Base-by-base conservation (phyloP, 2,329 filamentous ascomycete genomes). In the Aspergillus tubingensis region DNA sequence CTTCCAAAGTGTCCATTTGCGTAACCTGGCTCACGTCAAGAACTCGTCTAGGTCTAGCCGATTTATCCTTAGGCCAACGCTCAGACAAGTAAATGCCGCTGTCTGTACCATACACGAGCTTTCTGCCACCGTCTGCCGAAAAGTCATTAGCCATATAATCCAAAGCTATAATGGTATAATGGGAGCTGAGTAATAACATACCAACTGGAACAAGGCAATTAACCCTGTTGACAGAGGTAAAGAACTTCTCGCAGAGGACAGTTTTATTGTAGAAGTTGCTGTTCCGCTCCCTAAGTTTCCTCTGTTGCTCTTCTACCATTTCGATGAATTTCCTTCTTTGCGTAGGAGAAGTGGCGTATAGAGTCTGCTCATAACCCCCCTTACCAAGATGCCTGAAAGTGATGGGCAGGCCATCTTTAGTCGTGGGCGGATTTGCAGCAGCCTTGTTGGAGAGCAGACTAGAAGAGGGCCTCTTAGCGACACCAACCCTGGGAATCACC, bases 251-350 rank as follows among this genome's bases (percentile, higher is more conserved):
- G 62, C 92, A 92, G 27, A 90, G 78, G 57, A 87, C 83, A 1
- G 84, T 85, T 77, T 88, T 88, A 38, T 85, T 87, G 72, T 88
- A 90, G 71, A 90, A 88, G 68, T 88, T 89, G 77, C 86, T 89
- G 61, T 80, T 81, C 49, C 86, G 80, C 67, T 93, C 89, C 65
- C 92, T 87, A 60, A 99, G 83, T 63, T 90, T 91, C 69, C 91
- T 88, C 76, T 99, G 96, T 67, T 96, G 92, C 53, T 88, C 85
- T 71, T 96, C 92, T 69, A 99, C 97, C 71, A 91, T 89, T 78
- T 99, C 93, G 74, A 99, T 92, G 89, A 95, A 99, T 78, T 98
- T 99, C 75, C 94, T 91, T 60, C 95, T 86, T 25, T 92, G 91
- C 8, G 91, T 90, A 68, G 91, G 89, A 61, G 91, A 96, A 8